Base-by-base conservation (phyloP, 495 filamentous ascomycete species). In the Aspergillus ostianus region DNA sequence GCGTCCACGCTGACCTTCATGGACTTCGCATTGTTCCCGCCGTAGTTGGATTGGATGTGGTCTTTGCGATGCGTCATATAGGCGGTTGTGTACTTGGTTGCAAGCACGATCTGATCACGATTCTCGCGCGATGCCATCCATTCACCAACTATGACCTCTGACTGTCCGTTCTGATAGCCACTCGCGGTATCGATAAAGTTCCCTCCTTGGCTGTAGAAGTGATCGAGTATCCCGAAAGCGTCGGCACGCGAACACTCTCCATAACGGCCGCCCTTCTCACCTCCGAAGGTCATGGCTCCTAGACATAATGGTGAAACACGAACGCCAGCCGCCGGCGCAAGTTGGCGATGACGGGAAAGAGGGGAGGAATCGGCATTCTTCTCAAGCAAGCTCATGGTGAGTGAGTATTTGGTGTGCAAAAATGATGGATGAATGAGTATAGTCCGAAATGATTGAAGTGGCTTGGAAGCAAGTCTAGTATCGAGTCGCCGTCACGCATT, bases 101-200 rank as follows among this genome's bases (percentile, higher is more conserved):
- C 89, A 49, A 93, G 76, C 44, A 93, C 87, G 46, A 90, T 76
- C 58, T 85, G 75, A 67, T 89, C 86, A 0, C 87, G 77, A 60
- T 80, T 82, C 18, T 73, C 65, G 21, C 83, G 78, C 6, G 66
- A 46, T 32, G 73, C 56, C 78, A 84, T 81, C 82, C 82, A 84
- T 55, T 84, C 82, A 23, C 82, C 82, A 12, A 84, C 59, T 78
- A 79, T 82, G 8, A 51, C 57, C 64, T 84, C 82, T 23, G 69
- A 77, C 58, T 83, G 64, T 47, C 74, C 73, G 60, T 69, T 53
- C 53, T 84, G 79, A 68, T 87, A 87, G 66, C 79, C 82, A 66
- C 80, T 84, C 52, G 78, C 58, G 7, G 79, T 82, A 63, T 82
- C 79, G 65, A 81, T 76, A 62, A 82, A 82, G 66, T 85, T 85